Conservation (phyloP, 1,139 yeast genomes). For the Wickerhamiella pararugosa region DNA sequence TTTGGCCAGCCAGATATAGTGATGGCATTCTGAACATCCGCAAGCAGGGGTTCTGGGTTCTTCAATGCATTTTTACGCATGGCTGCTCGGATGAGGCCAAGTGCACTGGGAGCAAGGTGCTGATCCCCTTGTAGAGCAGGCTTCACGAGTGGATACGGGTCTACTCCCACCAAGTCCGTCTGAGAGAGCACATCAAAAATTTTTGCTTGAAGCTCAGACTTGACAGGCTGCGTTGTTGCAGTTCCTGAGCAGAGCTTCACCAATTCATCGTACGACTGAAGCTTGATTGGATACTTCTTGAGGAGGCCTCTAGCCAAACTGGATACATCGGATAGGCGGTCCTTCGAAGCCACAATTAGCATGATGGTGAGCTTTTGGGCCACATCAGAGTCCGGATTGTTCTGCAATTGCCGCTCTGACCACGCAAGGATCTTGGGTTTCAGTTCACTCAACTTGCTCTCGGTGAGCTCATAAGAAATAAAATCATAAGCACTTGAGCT, state of each 20-base stretch:
- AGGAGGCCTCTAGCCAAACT: conserved; percentile 38
- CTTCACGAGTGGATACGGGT: conserved; percentile 3
- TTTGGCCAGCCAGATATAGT: conserved; percentile 25
- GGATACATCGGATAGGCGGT: conserved; percentile 38
- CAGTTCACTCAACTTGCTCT: conserved; percentile 33
- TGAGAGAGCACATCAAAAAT: conserved; percentile 38
- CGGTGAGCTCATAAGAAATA: conserved; percentile 43
- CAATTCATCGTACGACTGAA: conserved; percentile 40
- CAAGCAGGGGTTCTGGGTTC: conserved; percentile 9
- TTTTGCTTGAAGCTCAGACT: conserved; percentile 40
- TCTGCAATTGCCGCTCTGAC: conserved; percentile 12
- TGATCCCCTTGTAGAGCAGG: conserved; percentile 6
- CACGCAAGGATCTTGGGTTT: conserved; percentile 35
- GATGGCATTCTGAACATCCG: conserved; percentile 18
- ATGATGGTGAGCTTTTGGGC: conserved; percentile 20
- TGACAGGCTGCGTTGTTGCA: conserved; percentile 36
- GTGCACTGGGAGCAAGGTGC: conserved; percentile 1
- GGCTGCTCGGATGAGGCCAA: conserved; percentile 2
- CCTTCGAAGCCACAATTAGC: conserved; percentile 50
- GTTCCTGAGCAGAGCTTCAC: conserved; percentile 31
- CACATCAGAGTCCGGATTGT: not conserved
- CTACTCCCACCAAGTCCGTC: conserved; percentile 4
- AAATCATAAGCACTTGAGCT: conserved; percentile 39
- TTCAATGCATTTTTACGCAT: not conserved
- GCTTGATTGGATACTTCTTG: conserved; percentile 29